A percentile compares a stretch with the other conserved stretches of the same genome.
Evolutionary conservation across 2,329 filamentous ascomycete species (phyloP).

Genomic region (Beauveria asiatica): DNA sequence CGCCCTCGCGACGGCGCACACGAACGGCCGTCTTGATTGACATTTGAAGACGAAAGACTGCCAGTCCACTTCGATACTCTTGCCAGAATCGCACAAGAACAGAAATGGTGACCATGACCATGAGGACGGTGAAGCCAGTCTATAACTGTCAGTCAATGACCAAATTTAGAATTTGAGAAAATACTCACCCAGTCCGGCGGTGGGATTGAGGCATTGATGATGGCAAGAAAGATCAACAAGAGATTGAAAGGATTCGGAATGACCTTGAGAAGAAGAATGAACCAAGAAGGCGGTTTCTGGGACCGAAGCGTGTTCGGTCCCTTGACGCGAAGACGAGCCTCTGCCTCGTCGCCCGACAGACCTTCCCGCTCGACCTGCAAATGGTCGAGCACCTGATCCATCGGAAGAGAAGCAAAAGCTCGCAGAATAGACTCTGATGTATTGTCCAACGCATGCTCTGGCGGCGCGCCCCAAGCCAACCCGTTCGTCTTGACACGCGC

Average conservation of each 20-base stretch:
- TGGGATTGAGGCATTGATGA: constrained; percentile 19
- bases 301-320: constrained; percentile 19
- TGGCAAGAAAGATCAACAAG: constrained; percentile 18
- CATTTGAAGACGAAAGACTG: constrained; percentile 19
- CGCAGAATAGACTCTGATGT: constrained; percentile 15
- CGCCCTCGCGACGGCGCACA: constrained; percentile 15
- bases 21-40: constrained; percentile 17
- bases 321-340: constrained; percentile 15
- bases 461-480: not conserved
- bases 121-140: constrained; percentile 17
- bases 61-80: constrained; percentile 20
- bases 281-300: constrained; percentile 20
- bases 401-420: constrained; percentile 15
- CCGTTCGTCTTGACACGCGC: not conserved
- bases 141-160: not conserved
- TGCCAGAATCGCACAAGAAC: constrained; percentile 22
- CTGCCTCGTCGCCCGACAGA: constrained; percentile 17
- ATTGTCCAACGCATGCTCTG: constrained; percentile 5
- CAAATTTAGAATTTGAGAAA: too few species aligned
- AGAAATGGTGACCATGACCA: constrained; percentile 20
- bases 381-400: constrained; percentile 14
- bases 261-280: constrained; percentile 19
- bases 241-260: constrained; percentile 22
- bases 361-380: constrained; percentile 16
- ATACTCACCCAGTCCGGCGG: constrained; percentile 12